Base-by-base conservation (phyloP, 345 rosid species). In the Geranium rotundifolium region DNA sequence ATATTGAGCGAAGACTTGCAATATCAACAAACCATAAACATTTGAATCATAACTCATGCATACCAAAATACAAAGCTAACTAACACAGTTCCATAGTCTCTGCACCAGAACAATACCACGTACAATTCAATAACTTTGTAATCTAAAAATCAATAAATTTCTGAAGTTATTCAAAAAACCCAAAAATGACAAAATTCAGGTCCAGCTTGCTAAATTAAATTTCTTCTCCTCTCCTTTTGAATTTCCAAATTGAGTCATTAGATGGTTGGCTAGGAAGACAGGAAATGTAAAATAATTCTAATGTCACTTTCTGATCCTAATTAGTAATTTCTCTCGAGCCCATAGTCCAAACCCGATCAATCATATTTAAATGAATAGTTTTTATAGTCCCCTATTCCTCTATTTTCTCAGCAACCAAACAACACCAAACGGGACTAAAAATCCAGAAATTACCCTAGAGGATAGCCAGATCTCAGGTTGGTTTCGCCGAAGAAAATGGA, bases 401-500 rank as follows among this genome's bases (percentile, higher is more conserved):
- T 27, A 14, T 4, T 15, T 52, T 29, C 12, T 18, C 46, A 61
- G n/a, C n/a, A n/a, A n/a, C n/a, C n/a, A n/a, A n/a, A n/a, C n/a
- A n/a, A n/a, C n/a, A n/a, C n/a, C 54, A 0, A 57, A 54, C 19
- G 46, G 19, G n/a, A 6, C 4, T 3, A 66, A 16, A 31, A 23
- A 14, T 1, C 34, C 19, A 54, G 7, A 9, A 65, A 85, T 69
- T 29, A 87, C 96, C 63, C 90, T 60, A 84, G 79, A 64, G 96
- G 95, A 73, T 74, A 79, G 4, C 93, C 91, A 6, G 66, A 78
- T 27, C 86, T 74, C 69, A 92, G 72, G 67, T 75, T 37, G 1
- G 82, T 77, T 62, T 87, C 96, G 0, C 90, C 82, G 70, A 92
- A 89, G 85, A 79, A 79, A 50, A 77, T 64, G 49, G 88, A 84